Conservation (phyloP, 208 protist genomes). For the Leishmania mexicana region DNA sequence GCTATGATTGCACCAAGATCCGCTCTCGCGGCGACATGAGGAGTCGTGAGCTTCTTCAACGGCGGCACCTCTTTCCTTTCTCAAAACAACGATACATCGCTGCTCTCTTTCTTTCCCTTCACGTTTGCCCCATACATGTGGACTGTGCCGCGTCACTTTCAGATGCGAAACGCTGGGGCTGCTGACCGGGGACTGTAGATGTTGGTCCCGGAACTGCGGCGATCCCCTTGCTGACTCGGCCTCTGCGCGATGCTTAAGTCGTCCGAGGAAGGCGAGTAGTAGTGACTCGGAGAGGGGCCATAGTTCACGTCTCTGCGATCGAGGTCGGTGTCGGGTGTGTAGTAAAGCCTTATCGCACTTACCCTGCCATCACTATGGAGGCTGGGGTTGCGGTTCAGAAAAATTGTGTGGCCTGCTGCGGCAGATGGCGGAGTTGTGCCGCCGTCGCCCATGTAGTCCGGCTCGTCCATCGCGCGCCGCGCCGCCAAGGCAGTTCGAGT, state of each 20-base stretch:
- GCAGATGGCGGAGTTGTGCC: not conserved
- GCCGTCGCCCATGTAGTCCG: constrained; percentile 14
- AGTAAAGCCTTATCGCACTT: constrained; percentile 6
- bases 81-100: too few relatives aligned
- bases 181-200: not conserved
- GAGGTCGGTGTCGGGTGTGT: not conserved
- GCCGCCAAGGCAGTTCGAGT: not conserved
- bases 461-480: constrained; percentile 12
- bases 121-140: not conserved
- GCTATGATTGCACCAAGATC: not conserved
- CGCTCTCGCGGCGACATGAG: not conserved
- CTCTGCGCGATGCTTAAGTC: not conserved
- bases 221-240: not conserved
- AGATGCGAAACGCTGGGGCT: not conserved
- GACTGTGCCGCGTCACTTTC: not conserved
- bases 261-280: not conserved
- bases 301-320: constrained; percentile 18
- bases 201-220: not conserved
- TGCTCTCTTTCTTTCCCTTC: not conserved
- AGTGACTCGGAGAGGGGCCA: not conserved
- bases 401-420: constrained; percentile 18
- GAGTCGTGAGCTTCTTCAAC: not conserved
- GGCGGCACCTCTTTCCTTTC: not conserved
- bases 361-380: constrained; percentile 12
- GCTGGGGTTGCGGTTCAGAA: constrained; percentile 21